These are phyloP conservation scores for Melanogaster broomeanus DNA, from an alignment of 768 basidiomycete genomes.

Conservation along the genomic window DNA sequence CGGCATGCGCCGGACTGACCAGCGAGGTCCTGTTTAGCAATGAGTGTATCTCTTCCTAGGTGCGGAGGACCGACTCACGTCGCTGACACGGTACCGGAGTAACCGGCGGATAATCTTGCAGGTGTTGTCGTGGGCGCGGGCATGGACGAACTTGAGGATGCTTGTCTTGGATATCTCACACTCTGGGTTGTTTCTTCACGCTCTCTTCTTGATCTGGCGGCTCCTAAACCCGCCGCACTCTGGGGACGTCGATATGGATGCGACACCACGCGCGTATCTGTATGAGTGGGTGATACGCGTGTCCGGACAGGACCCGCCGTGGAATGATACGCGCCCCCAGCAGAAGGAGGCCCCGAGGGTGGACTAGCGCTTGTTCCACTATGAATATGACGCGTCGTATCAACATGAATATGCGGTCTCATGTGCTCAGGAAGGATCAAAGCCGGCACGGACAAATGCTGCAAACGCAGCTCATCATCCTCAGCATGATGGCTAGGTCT, in stretches of 20 bases:
- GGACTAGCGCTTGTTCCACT: conserved; percentile 30
- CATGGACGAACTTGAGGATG: conserved; percentile 9
- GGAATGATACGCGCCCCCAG: conserved; percentile 19
- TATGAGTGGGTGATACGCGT: conserved; percentile 26
- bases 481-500: conserved; percentile 17
- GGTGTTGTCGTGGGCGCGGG: conserved; percentile 10
- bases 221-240: conserved; percentile 25
- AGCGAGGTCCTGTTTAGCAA: conserved; percentile 20
- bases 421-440: conserved; percentile 27
- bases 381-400: conserved; percentile 28
- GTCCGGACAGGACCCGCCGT: conserved; percentile 28
- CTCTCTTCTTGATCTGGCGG: conserved; percentile 30
- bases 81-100: conserved; percentile 4
- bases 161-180: conserved; percentile 32
- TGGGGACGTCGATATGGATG: conserved; percentile 35
- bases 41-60: conserved; percentile 12
- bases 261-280: conserved; percentile 13
- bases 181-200: conserved; percentile 18
- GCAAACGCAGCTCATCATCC: conserved; percentile 29
- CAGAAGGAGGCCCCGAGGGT: conserved; percentile 33
- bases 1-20: conserved; percentile 25
- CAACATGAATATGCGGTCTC: conserved; percentile 35
- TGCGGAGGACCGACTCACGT: conserved; percentile 6
- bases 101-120: neutral
- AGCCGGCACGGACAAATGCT: conserved; percentile 22